Evolutionary conservation across 148 eudicot species (phyloP).

Genomic region (Rhododendron ferrugineum): DNA sequence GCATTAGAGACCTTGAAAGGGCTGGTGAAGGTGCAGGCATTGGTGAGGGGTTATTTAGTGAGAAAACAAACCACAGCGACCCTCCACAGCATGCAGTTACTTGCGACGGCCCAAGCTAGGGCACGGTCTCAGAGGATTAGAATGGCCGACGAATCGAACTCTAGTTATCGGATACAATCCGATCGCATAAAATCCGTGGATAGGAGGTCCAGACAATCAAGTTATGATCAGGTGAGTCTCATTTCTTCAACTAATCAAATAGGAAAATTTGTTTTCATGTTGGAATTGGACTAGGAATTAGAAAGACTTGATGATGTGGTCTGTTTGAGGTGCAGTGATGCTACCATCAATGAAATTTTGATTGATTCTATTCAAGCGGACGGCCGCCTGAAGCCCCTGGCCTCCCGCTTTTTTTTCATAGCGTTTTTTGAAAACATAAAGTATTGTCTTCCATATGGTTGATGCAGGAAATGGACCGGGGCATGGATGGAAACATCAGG

Average conservation of each 20-base stretch:
- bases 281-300: too few relatives aligned
- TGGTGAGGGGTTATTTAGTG: conserved; percentile 81
- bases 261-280: not conserved
- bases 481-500: conserved; percentile 59
- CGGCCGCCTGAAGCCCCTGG: too few relatives aligned
- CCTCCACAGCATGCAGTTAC: conserved; percentile 81
- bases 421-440: too few relatives aligned
- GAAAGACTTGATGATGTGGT: too few relatives aligned
- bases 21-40: conserved; percentile 83
- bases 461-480: conserved; percentile 33
- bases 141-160: conserved; percentile 39
- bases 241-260: not conserved
- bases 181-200: conserved; percentile 36
- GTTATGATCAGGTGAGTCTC: conserved; percentile 38
- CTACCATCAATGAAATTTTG: too few relatives aligned
- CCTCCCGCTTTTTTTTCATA: too few relatives aligned
- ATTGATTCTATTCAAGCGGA: too few relatives aligned
- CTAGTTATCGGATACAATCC: conserved; percentile 21
- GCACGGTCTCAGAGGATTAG: conserved; percentile 70
- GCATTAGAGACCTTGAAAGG: conserved; percentile 79
- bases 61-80: conserved; percentile 76
- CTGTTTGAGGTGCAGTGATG: too few relatives aligned
- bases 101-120: conserved; percentile 67
- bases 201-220: conserved; percentile 25
- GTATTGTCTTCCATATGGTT: not conserved